Base-by-base conservation (phyloP, 2,329 filamentous ascomycete genomes). In the Hymenotorrendiella dingleyae region DNA sequence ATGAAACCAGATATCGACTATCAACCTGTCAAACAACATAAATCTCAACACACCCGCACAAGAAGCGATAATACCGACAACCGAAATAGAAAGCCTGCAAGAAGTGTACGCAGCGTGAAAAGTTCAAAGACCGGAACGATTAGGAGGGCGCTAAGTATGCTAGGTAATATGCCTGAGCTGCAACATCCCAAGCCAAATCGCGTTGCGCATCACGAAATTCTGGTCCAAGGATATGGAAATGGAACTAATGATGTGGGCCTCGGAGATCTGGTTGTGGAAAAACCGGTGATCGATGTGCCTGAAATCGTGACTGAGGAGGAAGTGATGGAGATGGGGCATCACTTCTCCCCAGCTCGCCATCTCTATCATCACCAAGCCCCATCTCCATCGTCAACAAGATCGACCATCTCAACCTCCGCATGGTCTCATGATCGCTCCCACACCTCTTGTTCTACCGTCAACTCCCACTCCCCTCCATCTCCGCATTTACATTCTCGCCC, bases 1-100 rank as follows among this genome's bases (percentile, higher is more conserved):
- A 72, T 77, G 45, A 70, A 71, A 45, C 73, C 74, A 0, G 75
- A 80, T 36, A 69, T 79, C 32, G 73, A 79, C 50, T 76, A 78
- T 48, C 67, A 72, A 41, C 69, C 69, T 0, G 59, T 49, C 16
- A n/a, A n/a, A n/a, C 45, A 44, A 60, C 62, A 36, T 46, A 53
- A 48, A 40, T 42, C 17, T 10, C 32, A 33, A 27, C 42, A 19
- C 24, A 30, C 32, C 39, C 47, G 42, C n/a, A 23, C 29, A 39
- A 38, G 32, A 24, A 55, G 27, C 30, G 37, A 46, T 17, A 36
- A 29, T 4, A 45, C 40, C 46, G 55, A 27, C 37, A 56, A 12
- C 46, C 56, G 6, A 46, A 52, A n/a, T 48, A 45, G 20, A 14
- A 19, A 20, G 6, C 20, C 7, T n/a, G 20, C 32, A 3, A 7